Evolutionary conservation across 768 basidiomycete species (phyloP), one percentile per base, ranked within the genome.

Genomic region (Xerocomellus intermedius): DNA sequence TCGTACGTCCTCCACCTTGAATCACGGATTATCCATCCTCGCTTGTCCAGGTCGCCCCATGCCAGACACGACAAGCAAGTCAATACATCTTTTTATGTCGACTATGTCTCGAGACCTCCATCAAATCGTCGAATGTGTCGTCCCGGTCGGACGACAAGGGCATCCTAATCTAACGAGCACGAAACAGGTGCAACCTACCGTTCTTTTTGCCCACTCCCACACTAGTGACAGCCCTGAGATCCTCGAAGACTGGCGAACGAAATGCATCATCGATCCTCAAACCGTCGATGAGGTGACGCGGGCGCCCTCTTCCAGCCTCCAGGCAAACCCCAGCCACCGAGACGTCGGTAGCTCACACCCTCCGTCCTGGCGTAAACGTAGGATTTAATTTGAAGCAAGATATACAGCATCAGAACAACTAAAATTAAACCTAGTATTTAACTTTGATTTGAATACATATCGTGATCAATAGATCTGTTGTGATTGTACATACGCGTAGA

Each of bases 161-260:
- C n/a, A n/a, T n/a, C n/a, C n/a, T n/a, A n/a, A 98, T 69, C 77
- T 94, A 16, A 81, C 87, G 64, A 93, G 90, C 68, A 87, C 92
- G 4, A 90, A 86, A 66, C 93, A 95, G 79, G 94, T 89, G 47
- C 24, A 80, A 67, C 13, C 10, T 12, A 14, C 2, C 8, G 10
- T 6, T 33, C 6, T 19, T 5, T 24, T 13, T 5, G n/a, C 2
- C 24, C 14, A 2, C 7, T 33, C 16, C 2, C 26, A 21, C 22
- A 8, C 21, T 12, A 9, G 36, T 9, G 24, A 6, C 7, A 2
- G 19, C 7, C 33, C 4, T 16, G 17, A 50, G 94, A 92, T 96
- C 28, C 78, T 97, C n/a, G 91, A 94, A 69, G 92, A 82, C 59
- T 95, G 94, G 92, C 76, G 91, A 38, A 86, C 78, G 56, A 93